These are phyloP conservation scores for Cladophialophora exuberans DNA, from an alignment of 2,329 filamentous ascomycete genomes.

Conservation along the genomic window DNA sequence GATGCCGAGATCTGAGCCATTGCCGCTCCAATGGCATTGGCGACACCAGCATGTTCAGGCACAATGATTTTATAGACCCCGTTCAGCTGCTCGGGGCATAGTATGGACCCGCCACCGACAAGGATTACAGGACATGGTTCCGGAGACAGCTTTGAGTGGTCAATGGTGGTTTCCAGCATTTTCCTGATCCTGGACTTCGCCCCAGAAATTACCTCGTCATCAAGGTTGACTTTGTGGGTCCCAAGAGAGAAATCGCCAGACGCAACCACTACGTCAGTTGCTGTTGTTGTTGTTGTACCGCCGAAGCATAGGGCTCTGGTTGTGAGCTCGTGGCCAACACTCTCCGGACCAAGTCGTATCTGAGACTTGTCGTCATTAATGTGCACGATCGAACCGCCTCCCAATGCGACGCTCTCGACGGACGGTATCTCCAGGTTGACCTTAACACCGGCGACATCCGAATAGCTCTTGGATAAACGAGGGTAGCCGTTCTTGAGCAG, in stretches of 20 bases:
- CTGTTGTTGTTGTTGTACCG: conserved; percentile 54
- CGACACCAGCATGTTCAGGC: conserved; percentile 56
- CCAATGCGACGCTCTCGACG: conserved; percentile 59
- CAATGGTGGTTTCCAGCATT: conserved; percentile 56
- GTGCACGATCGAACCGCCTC: conserved; percentile 56
- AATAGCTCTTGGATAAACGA: conserved; percentile 61
- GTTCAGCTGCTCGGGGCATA: conserved; percentile 52
- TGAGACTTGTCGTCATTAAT: conserved; percentile 37
- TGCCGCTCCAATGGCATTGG: conserved; percentile 65
- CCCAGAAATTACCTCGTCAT: conserved; percentile 39
- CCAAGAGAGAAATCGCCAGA: conserved; percentile 37
- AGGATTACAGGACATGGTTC: conserved; percentile 55
- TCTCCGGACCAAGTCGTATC: conserved; percentile 58
- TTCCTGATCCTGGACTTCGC: conserved; percentile 45
- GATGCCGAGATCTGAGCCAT: conserved; percentile 59
- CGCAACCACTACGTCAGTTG: conserved; percentile 56
- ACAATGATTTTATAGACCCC: conserved; percentile 55
- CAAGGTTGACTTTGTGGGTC: conserved; percentile 29
- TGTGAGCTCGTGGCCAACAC: conserved; percentile 57
- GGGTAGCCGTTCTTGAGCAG: conserved; percentile 66
- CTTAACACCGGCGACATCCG: conserved; percentile 60
- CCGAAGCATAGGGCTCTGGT: conserved; percentile 57
- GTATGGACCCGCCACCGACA: conserved; percentile 61
- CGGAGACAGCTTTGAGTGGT: conserved; percentile 61
- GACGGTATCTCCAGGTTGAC: conserved; percentile 63